Percentiles rank a stretch among this genome's conserved stretches.
These are phyloP conservation scores for Nigrospora osmanthi DNA, from an alignment of 2,329 filamentous ascomycete species.

Conservation along the genomic window DNA sequence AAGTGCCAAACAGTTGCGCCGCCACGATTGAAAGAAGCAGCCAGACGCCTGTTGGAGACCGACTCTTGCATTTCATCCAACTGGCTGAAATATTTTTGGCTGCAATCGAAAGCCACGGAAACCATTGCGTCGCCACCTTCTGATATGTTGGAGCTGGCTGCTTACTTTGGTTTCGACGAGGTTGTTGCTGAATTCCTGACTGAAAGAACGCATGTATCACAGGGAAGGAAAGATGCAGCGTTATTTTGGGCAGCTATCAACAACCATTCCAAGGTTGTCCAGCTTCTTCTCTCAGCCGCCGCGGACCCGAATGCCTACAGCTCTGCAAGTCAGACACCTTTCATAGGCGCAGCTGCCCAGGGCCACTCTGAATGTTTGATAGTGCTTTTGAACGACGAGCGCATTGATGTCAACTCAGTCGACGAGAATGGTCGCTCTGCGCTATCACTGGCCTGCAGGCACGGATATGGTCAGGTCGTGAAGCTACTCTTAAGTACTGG, in stretches of 20 bases:
- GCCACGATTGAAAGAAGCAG: conserved; percentile 8
- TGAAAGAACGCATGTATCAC: background rate
- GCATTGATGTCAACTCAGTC: background rate
- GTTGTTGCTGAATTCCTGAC: conserved; percentile 11
- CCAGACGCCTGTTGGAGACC: conserved; percentile 9
- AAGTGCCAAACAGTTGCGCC: conserved; percentile 11
- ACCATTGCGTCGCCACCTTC: conserved; percentile 10
- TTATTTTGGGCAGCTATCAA: conserved; percentile 22
- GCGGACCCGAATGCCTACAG: conserved; percentile 11
- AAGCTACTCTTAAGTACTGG: background rate
- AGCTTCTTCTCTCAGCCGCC: conserved; percentile 11
- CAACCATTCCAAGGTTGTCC: conserved; percentile 13
- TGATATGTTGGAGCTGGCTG: conserved; percentile 16
- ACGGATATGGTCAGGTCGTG: background rate
- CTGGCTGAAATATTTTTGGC: conserved; percentile 24
- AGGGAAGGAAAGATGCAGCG: conserved; percentile 9
- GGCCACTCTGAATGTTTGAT: background rate
- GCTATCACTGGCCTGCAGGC: background rate
- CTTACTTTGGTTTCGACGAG: conserved; percentile 21
- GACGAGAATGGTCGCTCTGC: background rate
- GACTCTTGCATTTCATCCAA: conserved; percentile 14
- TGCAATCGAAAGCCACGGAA: conserved; percentile 10
- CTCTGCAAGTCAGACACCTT: background rate
- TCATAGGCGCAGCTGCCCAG: background rate
- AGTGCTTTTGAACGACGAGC: background rate